phyloP scores from a whole-genome alignment of 345 rosid genomes.

The Psidium friedrichsthalianum region DNA sequence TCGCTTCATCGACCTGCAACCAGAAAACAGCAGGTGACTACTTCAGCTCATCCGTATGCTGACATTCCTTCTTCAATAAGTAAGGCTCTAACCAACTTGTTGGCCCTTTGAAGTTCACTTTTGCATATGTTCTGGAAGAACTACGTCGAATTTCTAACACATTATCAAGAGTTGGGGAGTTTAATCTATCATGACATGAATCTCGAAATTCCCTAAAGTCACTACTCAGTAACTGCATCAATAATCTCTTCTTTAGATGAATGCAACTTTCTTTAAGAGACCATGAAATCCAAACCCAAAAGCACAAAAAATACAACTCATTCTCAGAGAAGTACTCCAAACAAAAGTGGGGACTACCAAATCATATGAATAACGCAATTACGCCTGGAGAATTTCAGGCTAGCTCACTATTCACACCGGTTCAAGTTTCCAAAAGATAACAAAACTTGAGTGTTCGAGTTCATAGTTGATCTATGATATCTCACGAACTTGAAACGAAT shows the following conservation, averaged over 20 bases:
- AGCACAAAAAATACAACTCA: background rate
- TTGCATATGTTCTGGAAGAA: background rate
- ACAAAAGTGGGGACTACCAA: background rate
- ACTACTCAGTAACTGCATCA: background rate
- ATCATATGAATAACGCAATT: background rate
- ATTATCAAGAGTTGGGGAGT: background rate
- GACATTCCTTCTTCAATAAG: background rate
- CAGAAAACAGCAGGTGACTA: background rate
- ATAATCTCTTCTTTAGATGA: background rate
- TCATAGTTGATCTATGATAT: background rate
- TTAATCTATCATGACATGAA: background rate
- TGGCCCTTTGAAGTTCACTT: background rate
- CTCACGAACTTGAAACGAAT: background rate
- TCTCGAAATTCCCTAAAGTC: background rate
- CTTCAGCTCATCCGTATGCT: background rate
- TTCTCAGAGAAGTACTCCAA: background rate
- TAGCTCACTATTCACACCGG: background rate
- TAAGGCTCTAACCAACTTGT: background rate
- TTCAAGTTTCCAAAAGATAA: background rate
- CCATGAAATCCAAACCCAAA: background rate
- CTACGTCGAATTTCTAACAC: background rate
- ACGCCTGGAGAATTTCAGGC: background rate
- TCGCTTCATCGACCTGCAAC: conserved; percentile 56
- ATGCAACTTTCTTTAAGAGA: background rate
- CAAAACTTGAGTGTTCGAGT: background rate